Conservation (phyloP, 176 grass and related monocot genomes). For the barley (Hordeum vulgare) region MorexV3_pseudomolecules_assembly NC_058522.1:164346157-164346656, state of each 20-base stretch:
- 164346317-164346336: constrained; percentile 65
- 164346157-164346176: background rate
- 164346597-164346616: constrained; percentile 18
- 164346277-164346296: constrained; percentile 52
- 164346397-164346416: constrained; percentile 31
- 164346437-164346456: background rate
- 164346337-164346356: constrained; percentile 63
- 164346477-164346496: background rate
- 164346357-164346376: constrained; percentile 47
- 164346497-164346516: constrained; percentile 1
- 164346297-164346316: constrained; percentile 57
- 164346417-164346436: constrained; percentile 15
- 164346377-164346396: constrained; percentile 41
- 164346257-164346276: constrained; percentile 72
- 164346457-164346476: background rate
- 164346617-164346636: constrained; percentile 19
- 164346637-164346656: constrained; percentile 24
- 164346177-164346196: constrained; percentile 6
- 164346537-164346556: background rate
- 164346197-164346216: background rate
- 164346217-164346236: constrained; percentile 1
- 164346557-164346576: background rate
- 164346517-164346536: background rate
- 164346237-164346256: constrained; percentile 24
- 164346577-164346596: constrained; percentile 8